Base-by-base conservation (phyloP, 2,329 filamentous ascomycete genomes). In the Exophiala viscosa region DNA sequence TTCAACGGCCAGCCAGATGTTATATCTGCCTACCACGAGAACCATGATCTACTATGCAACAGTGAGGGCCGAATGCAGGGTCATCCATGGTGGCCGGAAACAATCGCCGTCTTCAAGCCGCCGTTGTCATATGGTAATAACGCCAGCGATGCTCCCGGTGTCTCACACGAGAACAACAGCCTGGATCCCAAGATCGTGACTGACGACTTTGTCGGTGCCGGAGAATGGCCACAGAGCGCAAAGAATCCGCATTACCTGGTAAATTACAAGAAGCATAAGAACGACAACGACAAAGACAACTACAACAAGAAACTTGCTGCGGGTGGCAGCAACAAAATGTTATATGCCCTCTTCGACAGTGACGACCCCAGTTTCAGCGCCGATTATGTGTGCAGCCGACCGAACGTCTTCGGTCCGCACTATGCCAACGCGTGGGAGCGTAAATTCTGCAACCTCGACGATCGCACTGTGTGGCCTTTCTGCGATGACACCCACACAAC, bases 401-500 rank as follows among this genome's bases (percentile, higher is more conserved):
- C 1, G 14, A 36, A 36, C 34, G 2, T 36, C 11, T 2, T 15
- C 11, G 39, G 39, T 42, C 39, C 39, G 13, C 39, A 42, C 17
- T 42, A 42, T 17, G 39, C 39, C 3, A 42, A 42, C 17, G 13
- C 17, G 2, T n/a, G 15, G 2, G 39, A 42, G 39, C 11, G 39
- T 17, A 42, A 42, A 28, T 42, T 42, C 39, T 42, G 39, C 39
- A 42, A 42, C 11, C 15, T 42, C 11, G 39, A 42, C 13, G 39
- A 42, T 18, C 39, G 17, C 13, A 18, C 39, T 13, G 39, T 42
- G 13, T 42, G 39, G 39, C 11, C 11, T 42, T 18, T 42, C 2
- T 42, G 39, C 13, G 20, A 18, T 28, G 39, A 18, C 11, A 13
- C 11, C 15, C 11, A n/a, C 39, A 42, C 11, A 5, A 18, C 39